Evolutionary conservation across 1,139 yeast species (phyloP).

Genomic region (Geotrichum histeridarum): DNA sequence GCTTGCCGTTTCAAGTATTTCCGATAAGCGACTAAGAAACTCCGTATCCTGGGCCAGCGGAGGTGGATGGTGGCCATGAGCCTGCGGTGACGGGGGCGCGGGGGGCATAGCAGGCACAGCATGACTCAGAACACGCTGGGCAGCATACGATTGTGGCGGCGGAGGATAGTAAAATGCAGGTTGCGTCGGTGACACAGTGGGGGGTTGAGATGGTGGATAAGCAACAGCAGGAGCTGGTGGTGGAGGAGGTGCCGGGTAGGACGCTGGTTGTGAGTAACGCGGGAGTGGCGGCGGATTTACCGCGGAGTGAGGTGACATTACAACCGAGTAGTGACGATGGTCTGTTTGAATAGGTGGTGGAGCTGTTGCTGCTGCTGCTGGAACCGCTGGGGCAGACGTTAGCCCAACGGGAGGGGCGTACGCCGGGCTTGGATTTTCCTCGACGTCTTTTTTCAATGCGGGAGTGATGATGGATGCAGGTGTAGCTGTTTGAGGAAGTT

Average conservation of each 20-base stretch:
- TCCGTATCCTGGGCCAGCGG: constrained; percentile 12
- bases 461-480: background rate
- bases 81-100: constrained; percentile 7
- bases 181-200: constrained; percentile 3
- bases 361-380: constrained; percentile 8
- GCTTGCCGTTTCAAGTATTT: constrained; percentile 14
- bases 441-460: background rate
- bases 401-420: background rate
- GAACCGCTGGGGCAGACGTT: background rate
- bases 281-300: background rate
- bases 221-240: background rate
- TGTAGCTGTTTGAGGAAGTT: background rate
- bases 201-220: background rate
- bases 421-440: background rate
- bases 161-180: constrained; percentile 10
- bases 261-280: background rate
- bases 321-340: background rate
- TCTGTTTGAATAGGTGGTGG: background rate
- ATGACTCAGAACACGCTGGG: background rate
- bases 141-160: background rate
- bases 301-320: constrained; percentile 2
- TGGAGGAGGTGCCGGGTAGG: background rate
- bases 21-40: constrained; percentile 10
- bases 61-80: background rate
- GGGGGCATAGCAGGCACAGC: constrained; percentile 3